A percentile compares a stretch with the other conserved stretches of the same genome.
These are phyloP conservation scores for Solanum virginianum DNA, from an alignment of 257 asterid species.

Conservation along the genomic window DNA sequence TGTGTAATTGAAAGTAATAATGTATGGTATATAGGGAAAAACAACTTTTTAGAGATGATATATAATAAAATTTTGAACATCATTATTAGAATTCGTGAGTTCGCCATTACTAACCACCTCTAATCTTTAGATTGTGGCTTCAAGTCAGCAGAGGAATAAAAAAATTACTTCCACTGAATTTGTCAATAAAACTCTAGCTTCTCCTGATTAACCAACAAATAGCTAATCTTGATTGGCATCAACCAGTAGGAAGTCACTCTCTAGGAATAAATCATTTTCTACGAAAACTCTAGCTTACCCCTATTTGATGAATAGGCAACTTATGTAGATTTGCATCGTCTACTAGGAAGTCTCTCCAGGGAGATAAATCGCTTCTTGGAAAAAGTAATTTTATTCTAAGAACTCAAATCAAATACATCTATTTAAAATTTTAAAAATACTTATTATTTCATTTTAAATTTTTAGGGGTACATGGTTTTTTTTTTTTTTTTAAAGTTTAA, in stretches of 20 bases:
- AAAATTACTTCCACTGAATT: no score
- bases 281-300: no score
- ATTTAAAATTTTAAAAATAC: neutral
- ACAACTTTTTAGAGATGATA: neutral
- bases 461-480: neutral
- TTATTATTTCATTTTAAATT: neutral
- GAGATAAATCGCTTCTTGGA: neutral
- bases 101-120: neutral
- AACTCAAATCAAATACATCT: fast-evolving
- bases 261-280: no score
- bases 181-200: neutral
- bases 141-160: neutral
- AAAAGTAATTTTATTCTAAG: neutral
- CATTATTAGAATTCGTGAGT: neutral
- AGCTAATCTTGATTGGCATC: no score
- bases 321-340: neutral
- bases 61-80: neutral
- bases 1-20: neutral
- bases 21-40: neutral
- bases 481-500: neutral
- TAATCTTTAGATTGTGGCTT: neutral
- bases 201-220: no score
- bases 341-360: no score
- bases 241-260: no score
- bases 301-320: neutral